phyloP scores from a whole-genome alignment of 2,329 filamentous ascomycete species.

The Aspergillus calidoustus region DNA sequence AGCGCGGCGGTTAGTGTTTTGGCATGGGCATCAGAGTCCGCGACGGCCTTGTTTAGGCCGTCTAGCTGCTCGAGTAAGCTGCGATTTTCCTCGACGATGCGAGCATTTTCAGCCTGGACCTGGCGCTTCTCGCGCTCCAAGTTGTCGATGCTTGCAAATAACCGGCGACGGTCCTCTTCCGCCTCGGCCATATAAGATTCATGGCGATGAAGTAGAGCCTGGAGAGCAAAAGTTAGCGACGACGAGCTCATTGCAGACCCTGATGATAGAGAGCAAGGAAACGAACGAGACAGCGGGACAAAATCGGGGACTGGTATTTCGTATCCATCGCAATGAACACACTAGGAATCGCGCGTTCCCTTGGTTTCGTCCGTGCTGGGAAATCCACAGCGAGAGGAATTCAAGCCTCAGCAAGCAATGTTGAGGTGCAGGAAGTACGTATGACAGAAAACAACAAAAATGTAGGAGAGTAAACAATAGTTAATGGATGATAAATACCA shows the following conservation, averaged over 20 bases:
- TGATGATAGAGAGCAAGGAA: conserved; percentile 29
- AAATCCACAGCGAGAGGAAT: conserved; percentile 14
- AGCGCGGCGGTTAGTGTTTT: conserved; percentile 76
- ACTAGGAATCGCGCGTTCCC: neutral
- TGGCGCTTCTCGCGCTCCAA: conserved; percentile 75
- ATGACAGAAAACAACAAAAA: conserved; percentile 11
- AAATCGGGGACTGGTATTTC: conserved; percentile 30
- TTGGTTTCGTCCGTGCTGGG: neutral
- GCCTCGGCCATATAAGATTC: conserved; percentile 93
- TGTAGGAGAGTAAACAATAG: conserved; percentile 15
- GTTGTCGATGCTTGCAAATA: conserved; percentile 73
- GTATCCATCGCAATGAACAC: conserved; percentile 28
- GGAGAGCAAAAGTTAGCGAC: conserved; percentile 72
- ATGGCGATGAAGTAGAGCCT: conserved; percentile 91
- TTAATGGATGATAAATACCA: conserved; percentile 4
- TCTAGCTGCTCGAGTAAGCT: conserved; percentile 83
- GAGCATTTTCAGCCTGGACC: conserved; percentile 76
- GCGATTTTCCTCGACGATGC: conserved; percentile 81
- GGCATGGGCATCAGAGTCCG: conserved; percentile 79
- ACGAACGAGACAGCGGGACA: conserved; percentile 38
- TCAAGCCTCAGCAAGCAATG: conserved; percentile 20
- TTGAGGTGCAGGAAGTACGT: conserved; percentile 8
- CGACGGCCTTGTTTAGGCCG: conserved; percentile 75
- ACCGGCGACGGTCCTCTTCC: conserved; percentile 77
- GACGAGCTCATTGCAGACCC: conserved; percentile 35